Evolutionary conservation across 257 asterid species (phyloP).

Genomic region (Buddleja alternifolia): DNA sequence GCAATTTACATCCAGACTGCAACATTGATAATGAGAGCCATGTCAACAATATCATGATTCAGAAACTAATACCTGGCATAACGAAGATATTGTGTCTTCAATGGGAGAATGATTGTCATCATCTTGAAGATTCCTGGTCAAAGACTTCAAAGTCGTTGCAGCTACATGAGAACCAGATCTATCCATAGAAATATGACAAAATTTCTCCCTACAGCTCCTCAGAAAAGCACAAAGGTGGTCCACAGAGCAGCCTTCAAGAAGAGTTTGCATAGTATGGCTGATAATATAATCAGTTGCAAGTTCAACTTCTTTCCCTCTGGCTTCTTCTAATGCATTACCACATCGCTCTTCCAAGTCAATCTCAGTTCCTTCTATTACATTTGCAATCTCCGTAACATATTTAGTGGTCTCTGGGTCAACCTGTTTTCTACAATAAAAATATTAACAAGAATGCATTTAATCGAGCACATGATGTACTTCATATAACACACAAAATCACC

Average conservation of each 20-base stretch:
- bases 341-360: constrained; percentile 83
- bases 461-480: background rate
- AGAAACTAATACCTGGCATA: constrained; percentile 64
- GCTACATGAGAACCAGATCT: constrained; percentile 97
- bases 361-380: constrained; percentile 74
- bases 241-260: too few species aligned
- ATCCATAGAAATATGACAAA: constrained; percentile 70
- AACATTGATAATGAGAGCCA: constrained; percentile 1
- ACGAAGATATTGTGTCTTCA: constrained; percentile 54
- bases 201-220: constrained; percentile 51
- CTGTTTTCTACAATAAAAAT: constrained; percentile 54
- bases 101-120: constrained; percentile 55
- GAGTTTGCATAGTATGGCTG: too few species aligned
- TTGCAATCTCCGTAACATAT: constrained; percentile 82
- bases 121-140: constrained; percentile 75
- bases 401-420: too few species aligned
- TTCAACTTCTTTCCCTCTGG: too few species aligned
- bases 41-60: background rate
- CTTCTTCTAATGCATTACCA: too few species aligned
- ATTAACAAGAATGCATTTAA: background rate
- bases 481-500: constrained; percentile 8
- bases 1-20: constrained; percentile 1
- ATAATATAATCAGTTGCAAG: too few species aligned
- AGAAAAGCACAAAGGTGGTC: too few species aligned
- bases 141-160: constrained; percentile 84